Percentiles rank a stretch among this genome's conserved stretches.
Conservation (phyloP, 805 yeast species). For the Lipomyces yamanashiensis region DNA sequence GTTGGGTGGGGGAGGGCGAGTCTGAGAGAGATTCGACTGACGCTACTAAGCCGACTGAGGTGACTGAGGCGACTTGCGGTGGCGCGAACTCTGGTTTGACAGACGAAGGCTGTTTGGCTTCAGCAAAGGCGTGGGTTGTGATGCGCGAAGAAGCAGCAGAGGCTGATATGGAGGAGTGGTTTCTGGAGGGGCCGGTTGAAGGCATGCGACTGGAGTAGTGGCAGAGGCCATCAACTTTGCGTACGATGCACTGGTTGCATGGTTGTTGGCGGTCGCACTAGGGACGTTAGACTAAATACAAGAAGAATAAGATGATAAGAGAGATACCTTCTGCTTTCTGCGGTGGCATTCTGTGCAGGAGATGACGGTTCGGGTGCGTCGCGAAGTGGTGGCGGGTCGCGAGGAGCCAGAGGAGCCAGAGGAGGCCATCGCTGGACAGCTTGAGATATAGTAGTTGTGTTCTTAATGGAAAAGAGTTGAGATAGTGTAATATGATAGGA, state of each 20-base stretch:
- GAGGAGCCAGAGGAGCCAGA: conserved; percentile 12
- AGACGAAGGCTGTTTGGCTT: not conserved
- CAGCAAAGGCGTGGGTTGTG: not conserved
- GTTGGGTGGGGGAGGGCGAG: not conserved
- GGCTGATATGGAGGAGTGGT: conserved; percentile 2
- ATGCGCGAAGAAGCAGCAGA: not conserved
- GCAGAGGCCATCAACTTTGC: conserved; percentile 29
- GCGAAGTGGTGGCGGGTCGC: conserved; percentile 11
- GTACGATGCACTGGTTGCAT: conserved; percentile 31
- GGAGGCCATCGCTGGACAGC: conserved; percentile 13
- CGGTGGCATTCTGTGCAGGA: conserved; percentile 37
- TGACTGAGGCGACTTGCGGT: not conserved
- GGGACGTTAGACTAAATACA: not conserved
- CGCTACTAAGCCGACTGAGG: not conserved
- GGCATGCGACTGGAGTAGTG: conserved; percentile 20
- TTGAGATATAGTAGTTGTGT: not conserved
- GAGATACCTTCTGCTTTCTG: conserved; percentile 31
- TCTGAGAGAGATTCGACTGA: conserved; percentile 7
- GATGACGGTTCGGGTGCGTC: conserved; percentile 31
- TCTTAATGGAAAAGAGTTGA: not conserved
- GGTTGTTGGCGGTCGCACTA: conserved; percentile 35
- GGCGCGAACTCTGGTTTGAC: not conserved
- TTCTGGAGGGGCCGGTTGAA: conserved; percentile 5
- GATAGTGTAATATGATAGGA: not conserved
- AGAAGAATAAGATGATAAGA: not conserved